Evolutionary conservation across 257 asterid species (phyloP).

Genomic region (Forsythia viridissima): DNA sequence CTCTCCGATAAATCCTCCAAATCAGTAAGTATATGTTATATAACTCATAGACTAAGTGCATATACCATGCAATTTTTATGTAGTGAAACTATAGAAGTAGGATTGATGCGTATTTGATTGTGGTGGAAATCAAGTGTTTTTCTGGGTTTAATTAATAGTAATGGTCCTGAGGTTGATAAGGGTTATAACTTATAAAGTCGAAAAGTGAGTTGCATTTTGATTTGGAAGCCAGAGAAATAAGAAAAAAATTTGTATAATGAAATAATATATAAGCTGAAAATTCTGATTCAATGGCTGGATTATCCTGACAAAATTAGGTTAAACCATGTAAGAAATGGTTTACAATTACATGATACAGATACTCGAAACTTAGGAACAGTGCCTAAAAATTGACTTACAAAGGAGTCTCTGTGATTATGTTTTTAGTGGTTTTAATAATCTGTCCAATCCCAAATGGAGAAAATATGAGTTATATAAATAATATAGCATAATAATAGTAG

Average conservation of each 20-base stretch:
- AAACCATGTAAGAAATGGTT: background rate
- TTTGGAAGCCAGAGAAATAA: background rate
- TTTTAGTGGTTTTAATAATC: background rate
- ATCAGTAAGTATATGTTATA: conserved; percentile 40
- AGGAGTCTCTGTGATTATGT: background rate
- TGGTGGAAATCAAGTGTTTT: background rate
- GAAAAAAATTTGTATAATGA: background rate
- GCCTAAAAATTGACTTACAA: background rate
- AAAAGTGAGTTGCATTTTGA: background rate
- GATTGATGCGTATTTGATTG: background rate
- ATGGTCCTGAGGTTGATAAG: background rate
- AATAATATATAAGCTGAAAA: conserved; percentile 1
- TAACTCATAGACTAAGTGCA: background rate
- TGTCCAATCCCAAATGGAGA: background rate
- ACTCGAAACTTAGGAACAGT: conserved; percentile 1
- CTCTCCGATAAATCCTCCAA: conserved; percentile 72
- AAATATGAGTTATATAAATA: background rate
- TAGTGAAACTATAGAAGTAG: background rate
- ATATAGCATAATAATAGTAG: no score
- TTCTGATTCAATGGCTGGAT: conserved; percentile 10
- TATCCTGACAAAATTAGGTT: background rate
- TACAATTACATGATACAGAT: background rate
- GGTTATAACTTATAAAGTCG: background rate
- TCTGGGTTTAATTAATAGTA: background rate
- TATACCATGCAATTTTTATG: background rate